Conservation (phyloP, 2,329 filamentous ascomycete species). For the Diplodia scrobiculata region DNA sequence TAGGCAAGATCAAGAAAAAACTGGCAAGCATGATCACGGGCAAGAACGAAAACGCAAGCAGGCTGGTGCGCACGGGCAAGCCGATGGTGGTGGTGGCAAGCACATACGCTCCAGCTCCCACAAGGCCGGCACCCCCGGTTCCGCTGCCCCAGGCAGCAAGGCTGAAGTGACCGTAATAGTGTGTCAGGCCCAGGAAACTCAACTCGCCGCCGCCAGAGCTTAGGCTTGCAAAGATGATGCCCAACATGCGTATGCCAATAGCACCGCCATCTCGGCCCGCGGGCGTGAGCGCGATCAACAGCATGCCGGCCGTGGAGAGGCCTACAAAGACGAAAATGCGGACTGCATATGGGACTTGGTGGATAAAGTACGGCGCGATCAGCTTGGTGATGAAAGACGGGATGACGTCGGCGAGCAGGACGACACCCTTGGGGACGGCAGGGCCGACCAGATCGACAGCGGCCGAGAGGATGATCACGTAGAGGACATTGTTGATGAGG, state of each 20-base stretch:
- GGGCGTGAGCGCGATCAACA: conserved; percentile 80
- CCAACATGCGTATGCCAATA: conserved; percentile 74
- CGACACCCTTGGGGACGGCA: conserved; percentile 81
- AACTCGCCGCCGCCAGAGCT: conserved; percentile 86
- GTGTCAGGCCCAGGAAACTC: conserved; percentile 86
- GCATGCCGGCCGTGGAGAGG: conserved; percentile 82
- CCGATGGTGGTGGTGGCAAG: conserved; percentile 78
- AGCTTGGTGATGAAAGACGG: conserved; percentile 89
- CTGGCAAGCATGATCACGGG: conserved; percentile 80
- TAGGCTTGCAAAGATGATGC: conserved; percentile 81
- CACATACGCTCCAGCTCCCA: conserved; percentile 87
- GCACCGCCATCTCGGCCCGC: conserved; percentile 58
- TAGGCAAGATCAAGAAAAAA: conserved; percentile 81
- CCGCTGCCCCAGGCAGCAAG: conserved; percentile 91
- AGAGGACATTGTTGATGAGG: conserved; percentile 95
- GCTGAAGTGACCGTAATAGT: conserved; percentile 86
- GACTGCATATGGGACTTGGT: conserved; percentile 75
- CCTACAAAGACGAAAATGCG: conserved; percentile 74
- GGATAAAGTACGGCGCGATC: conserved; percentile 89
- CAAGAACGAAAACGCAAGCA: conserved; percentile 76
- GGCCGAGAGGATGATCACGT: conserved; percentile 93
- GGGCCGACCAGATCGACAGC: conserved; percentile 93
- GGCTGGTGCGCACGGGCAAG: conserved; percentile 70
- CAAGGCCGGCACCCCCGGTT: conserved; percentile 82
- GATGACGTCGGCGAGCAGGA: conserved; percentile 88